phyloP scores from a whole-genome alignment of 2,329 filamentous ascomycete species.

The Sporothrix pallida region DNA sequence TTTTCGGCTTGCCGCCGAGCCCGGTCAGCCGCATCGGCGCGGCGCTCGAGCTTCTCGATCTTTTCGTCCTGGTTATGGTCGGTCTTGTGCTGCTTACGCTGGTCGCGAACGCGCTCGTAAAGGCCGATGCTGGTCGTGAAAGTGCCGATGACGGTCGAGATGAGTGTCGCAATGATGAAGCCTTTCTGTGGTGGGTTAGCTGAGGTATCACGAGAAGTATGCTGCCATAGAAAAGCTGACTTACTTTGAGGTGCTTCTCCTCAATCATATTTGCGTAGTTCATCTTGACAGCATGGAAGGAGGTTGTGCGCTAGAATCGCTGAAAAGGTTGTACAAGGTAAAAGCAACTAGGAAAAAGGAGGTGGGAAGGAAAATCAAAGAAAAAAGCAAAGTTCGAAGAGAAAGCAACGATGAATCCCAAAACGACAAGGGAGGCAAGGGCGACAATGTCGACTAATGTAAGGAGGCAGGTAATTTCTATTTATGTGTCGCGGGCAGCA shows the following conservation, averaged over 20 bases:
- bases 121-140: conserved; percentile 48
- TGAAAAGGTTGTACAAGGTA: background rate
- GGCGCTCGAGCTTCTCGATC: conserved; percentile 44
- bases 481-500: background rate
- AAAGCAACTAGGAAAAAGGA: background rate
- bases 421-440: background rate
- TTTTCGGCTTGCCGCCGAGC: conserved; percentile 32
- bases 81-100: conserved; percentile 43
- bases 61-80: conserved; percentile 45
- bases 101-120: conserved; percentile 47
- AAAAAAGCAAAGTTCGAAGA: background rate
- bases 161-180: conserved; percentile 49
- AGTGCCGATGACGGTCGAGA: conserved; percentile 49
- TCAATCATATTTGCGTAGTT: conserved; percentile 47
- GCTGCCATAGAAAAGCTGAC: background rate
- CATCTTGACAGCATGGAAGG: conserved; percentile 36
- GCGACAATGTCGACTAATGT: background rate
- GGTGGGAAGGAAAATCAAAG: background rate
- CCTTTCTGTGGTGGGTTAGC: conserved; percentile 42
- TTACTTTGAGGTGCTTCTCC: conserved; percentile 46
- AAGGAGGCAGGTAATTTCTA: conserved; percentile 12
- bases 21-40: conserved; percentile 39
- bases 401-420: background rate
- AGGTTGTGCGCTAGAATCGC: background rate
- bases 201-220: background rate